phyloP scores from a whole-genome alignment of 352 stramenopile genomes.

The Phytophthora tubulina region DNA sequence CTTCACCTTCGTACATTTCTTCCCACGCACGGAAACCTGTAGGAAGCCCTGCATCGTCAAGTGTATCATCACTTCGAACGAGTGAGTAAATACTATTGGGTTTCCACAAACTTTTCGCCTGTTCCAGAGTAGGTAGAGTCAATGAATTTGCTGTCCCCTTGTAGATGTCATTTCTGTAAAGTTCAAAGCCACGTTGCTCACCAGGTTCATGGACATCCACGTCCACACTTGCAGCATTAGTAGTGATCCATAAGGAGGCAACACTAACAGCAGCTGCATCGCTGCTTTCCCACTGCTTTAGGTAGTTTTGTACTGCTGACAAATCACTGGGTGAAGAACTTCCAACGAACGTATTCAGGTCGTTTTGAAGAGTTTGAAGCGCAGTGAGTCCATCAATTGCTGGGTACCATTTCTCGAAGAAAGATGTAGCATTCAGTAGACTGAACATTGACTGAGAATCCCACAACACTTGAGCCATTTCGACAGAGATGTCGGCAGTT shows the following conservation, averaged over 20 bases:
- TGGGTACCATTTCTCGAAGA: slow-evolving; percentile 62
- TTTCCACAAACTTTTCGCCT: slow-evolving; percentile 59
- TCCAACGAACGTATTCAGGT: slow-evolving; percentile 28
- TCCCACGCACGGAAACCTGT: slow-evolving; percentile 67
- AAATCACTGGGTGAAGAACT: slow-evolving; percentile 31
- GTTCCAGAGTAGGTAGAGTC: slow-evolving; percentile 44
- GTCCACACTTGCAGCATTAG: slow-evolving; percentile 45
- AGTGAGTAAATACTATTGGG: slow-evolving; percentile 56
- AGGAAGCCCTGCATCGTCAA: slow-evolving; percentile 41
- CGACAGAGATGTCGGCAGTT: slow-evolving; percentile 44
- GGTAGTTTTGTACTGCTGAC: slow-evolving; percentile 45
- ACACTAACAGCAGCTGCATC: slow-evolving; percentile 42
- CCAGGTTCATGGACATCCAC: slow-evolving; percentile 48
- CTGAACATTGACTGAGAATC: slow-evolving; percentile 38
- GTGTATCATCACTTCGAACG: slow-evolving; percentile 23
- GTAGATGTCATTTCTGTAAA: slow-evolving; percentile 45
- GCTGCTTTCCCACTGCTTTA: slow-evolving; percentile 61
- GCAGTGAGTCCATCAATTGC: slow-evolving; percentile 40
- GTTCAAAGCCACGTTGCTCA: slow-evolving; percentile 63
- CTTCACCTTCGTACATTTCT: slow-evolving; percentile 63
- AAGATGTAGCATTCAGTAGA: slow-evolving; percentile 48
- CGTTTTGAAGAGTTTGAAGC: slow-evolving; percentile 30
- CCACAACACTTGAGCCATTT: slow-evolving; percentile 51
- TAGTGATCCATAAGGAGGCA: slow-evolving; percentile 52
- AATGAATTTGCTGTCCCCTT: slow-evolving; percentile 8